Evolutionary conservation across 108 stramenopile genomes (phyloP).

Genomic region (Pseudonitzschia multiseries): DNA sequence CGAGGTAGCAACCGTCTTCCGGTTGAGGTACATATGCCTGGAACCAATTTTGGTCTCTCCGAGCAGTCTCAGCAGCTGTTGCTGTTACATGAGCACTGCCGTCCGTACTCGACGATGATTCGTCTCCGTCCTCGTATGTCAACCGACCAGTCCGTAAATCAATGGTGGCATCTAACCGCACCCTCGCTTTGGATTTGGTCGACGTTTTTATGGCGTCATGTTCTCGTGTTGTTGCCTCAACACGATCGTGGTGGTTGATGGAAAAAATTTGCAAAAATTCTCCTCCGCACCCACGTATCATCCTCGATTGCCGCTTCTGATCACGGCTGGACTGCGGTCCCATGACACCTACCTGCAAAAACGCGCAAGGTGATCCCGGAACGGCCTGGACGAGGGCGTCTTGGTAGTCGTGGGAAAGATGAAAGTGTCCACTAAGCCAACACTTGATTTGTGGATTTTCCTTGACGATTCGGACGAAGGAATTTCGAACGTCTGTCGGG

Average conservation of each 20-base stretch:
- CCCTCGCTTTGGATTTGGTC: slow-evolving; percentile 40
- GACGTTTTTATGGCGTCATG: slow-evolving; percentile 42
- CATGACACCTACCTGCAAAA: slow-evolving; percentile 89
- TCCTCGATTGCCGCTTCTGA: slow-evolving; percentile 80
- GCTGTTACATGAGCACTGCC: neutral
- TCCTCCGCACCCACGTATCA: slow-evolving; percentile 82
- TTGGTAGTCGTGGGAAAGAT: slow-evolving; percentile 69
- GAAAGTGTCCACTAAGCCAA: slow-evolving; percentile 96
- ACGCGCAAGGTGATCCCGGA: slow-evolving; percentile 62
- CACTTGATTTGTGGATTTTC: slow-evolving; percentile 84
- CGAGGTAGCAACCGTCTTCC: slow-evolving; percentile 42
- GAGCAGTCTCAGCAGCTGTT: neutral
- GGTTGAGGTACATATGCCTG: slow-evolving; percentile 36
- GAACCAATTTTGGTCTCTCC: slow-evolving; percentile 27
- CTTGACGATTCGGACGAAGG: slow-evolving; percentile 80
- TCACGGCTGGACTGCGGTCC: slow-evolving; percentile 77
- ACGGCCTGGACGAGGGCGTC: slow-evolving; percentile 70
- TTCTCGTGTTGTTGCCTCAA: slow-evolving; percentile 35
- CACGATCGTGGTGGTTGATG: slow-evolving; percentile 84
- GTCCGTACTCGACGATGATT: neutral
- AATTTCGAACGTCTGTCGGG: slow-evolving; percentile 42
- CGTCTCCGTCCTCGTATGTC: slow-evolving; percentile 18
- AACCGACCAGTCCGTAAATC: slow-evolving; percentile 34
- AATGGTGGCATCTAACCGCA: slow-evolving; percentile 80
- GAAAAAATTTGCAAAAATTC: slow-evolving; percentile 85